Percentiles rank a stretch among this genome's conserved stretches.
Conservation (phyloP, 202 grass and related monocot species). For the Panicum hallii region DNA sequence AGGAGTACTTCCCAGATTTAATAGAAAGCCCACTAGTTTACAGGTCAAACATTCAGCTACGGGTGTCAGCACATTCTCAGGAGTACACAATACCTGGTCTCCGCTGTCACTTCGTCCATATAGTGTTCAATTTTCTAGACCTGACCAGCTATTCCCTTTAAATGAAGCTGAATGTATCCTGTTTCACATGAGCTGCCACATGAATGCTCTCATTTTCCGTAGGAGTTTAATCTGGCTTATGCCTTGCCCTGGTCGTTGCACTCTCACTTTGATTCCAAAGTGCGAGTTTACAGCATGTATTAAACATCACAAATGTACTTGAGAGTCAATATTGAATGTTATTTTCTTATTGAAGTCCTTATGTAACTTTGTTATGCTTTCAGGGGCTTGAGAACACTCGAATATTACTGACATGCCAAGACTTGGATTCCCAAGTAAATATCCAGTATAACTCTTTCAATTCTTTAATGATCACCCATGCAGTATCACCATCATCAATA, state of each 20-base stretch:
- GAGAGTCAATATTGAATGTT: background rate
- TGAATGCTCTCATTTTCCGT: background rate
- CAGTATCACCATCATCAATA: background rate
- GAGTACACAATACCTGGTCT: background rate
- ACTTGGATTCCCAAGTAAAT: constrained; percentile 62
- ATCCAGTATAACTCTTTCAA: constrained; percentile 12
- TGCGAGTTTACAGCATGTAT: background rate
- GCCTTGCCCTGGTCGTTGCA: background rate
- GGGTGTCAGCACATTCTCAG: background rate
- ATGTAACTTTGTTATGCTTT: constrained; percentile 31
- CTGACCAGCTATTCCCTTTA: background rate
- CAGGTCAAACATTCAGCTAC: background rate
- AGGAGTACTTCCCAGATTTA: background rate
- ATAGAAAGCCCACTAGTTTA: background rate
- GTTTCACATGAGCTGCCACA: background rate
- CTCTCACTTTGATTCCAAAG: background rate
- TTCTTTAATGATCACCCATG: background rate
- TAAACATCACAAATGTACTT: background rate
- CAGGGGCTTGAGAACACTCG: constrained; percentile 62
- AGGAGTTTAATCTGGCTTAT: background rate
- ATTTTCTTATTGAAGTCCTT: constrained; percentile 29
- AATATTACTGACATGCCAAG: constrained; percentile 69
- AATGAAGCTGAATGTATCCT: background rate
- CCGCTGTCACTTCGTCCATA: background rate
- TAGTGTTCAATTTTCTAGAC: background rate